Base-by-base conservation (phyloP, 2,329 filamentous ascomycete genomes). In the Colletotrichum trifolii region DNA sequence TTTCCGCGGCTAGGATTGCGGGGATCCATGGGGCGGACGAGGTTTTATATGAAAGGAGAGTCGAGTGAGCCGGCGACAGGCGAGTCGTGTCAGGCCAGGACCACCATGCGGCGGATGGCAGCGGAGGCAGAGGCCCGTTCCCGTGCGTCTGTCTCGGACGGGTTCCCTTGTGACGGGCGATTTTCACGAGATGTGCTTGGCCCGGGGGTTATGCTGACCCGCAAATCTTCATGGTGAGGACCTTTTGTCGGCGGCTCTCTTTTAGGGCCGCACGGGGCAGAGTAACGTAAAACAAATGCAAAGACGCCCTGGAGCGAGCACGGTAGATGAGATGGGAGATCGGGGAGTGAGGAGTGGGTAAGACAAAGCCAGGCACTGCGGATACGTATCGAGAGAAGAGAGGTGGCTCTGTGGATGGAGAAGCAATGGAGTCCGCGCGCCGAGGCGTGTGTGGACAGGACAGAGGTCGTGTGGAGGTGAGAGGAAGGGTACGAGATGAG, bases 21-120 rank as follows among this genome's bases (percentile, higher is more conserved):
- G 52, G 62, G 67, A 67, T 71, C 73, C 74, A 76, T 76, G 73
- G 67, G 68, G 64, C 33, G 47, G 49, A 39, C 34, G 56, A 50
- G 54, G 46, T 46, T 62, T 69, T 62, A 67, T 68, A 66, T 52
- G 54, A 43, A 43, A 64, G 58, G 11, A 66, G 61, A 35, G 13
- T 34, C 46, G 38, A 54, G 58, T 39, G 57, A 61, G 50, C 62
- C 62, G 57, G 50, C 62, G 40, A 61, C 57, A 55, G 57, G 52
- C 62, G 62, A 65, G 46, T 62, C 62, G 62, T 65, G 62, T 65
- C 58, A 62, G 62, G 62, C 62, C 58, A 56, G 62, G 58, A 65
- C 52, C 62, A 65, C 62, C 58, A 64, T 59, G 54, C 53, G 60
- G 54, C 60, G 60, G 60, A 48, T 66, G 64, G 60, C 48, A 64